phyloP scores from a whole-genome alignment of 2,329 filamentous ascomycete species.

The Zymoseptoria brevis region DNA sequence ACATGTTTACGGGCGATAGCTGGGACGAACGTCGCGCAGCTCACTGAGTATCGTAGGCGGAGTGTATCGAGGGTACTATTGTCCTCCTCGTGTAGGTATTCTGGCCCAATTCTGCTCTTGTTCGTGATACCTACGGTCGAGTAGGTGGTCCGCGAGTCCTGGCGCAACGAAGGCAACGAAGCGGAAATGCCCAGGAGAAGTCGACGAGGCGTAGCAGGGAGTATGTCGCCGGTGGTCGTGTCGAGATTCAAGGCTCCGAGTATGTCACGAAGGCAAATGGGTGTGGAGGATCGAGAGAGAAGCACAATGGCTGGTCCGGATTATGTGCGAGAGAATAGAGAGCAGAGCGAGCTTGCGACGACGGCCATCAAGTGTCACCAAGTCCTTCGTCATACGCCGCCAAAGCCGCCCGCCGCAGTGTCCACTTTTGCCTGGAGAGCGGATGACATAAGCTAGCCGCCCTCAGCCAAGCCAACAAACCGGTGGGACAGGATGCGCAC shows the following conservation, averaged over 20 bases:
- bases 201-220: not conserved
- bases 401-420: not conserved
- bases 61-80: conserved; percentile 1
- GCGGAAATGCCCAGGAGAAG: not conserved
- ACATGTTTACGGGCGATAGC: conserved; percentile 54
- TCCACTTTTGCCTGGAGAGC: not conserved
- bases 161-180: not conserved
- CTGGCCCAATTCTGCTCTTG: not conserved
- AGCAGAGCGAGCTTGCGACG: not conserved
- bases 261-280: not conserved
- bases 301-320: not conserved
- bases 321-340: not conserved
- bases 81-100: not conserved
- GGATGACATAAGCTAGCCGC: not conserved
- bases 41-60: conserved; percentile 2
- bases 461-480: not conserved
- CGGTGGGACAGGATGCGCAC: not conserved
- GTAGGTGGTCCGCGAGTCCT: not conserved
- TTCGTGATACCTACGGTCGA: not conserved
- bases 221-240: too few relatives aligned
- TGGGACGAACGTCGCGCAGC: conserved; percentile 9
- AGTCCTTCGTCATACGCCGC: not conserved
- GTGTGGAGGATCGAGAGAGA: not conserved
- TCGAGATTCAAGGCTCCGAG: not conserved
- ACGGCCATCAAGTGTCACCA: not conserved